Evolutionary conservation across 139 green algal species (phyloP), one percentile per base, ranked within the genome.

Genomic region (Chlamydomonas applanata): DNA sequence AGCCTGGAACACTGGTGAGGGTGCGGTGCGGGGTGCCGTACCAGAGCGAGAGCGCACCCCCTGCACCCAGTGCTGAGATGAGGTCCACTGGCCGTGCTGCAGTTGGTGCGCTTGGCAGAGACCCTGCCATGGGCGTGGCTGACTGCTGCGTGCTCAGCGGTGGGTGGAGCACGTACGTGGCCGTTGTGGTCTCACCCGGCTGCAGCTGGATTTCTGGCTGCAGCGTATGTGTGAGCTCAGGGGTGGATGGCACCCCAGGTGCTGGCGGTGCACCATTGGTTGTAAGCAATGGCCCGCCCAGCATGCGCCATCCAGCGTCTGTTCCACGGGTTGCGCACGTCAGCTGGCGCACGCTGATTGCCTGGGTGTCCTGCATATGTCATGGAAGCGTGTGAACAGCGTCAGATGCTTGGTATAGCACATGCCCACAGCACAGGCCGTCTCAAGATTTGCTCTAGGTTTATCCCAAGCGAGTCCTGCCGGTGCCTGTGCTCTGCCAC

Each of bases 121-220:
- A 49, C 40, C 40, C 40, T 19, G 40, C 40, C 7, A 11, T 49
- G 40, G 40, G 7, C 7, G 24, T 27, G 13, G 53, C 20, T 62
- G 53, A 9, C 61, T 68, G 66, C 66, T 59, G 80, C 27, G 80
- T 76, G 52, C 66, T 44, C 7, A 82, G 76, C 60, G 79, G 77
- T 44, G 80, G 29, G 17, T 68, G 78, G 20, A 83, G 77, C 4
- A 35, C 40, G 20, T 57, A 25, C 16, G 29, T 40, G 27, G 32
- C 4, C 3, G 64, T 68, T 17, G 69, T 64, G 40, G 73, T 60
- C 22, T 86, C 76, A 24, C 81, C 77, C 19, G 81, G 45, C 24
- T 72, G n/a, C 57, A 86, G 40, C 25, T 30, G 46, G 34, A 83
- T 17, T 22, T 36, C 45, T 24, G 81, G 63, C 4, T 3, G 57